Base-by-base conservation (phyloP, 2,329 filamentous ascomycete species). In the Graphilbum sp. region DNA sequence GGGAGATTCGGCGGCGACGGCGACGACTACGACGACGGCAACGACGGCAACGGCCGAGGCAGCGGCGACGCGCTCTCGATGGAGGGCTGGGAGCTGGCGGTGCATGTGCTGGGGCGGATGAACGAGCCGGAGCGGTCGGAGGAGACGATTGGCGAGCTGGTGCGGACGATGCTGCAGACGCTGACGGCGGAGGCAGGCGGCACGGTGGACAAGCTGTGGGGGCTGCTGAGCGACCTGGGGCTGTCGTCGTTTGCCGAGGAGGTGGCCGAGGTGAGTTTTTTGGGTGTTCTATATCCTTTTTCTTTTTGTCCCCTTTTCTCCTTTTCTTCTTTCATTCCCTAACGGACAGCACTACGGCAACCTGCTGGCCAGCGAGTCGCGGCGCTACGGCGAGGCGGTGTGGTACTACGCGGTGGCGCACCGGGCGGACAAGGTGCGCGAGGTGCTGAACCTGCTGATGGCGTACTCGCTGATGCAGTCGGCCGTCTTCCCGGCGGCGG, bases 381-480 rank as follows among this genome's bases (percentile, higher is more conserved):
- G 83, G 49, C 72, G 79, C 39, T 95, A 88, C 48, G 88, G 88
- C 38, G 75, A 88, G 46, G 83, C 85, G 1, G 67, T 96, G 17
- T 78, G 90, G 60, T 95, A 92, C 62, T 96, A 90, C 54, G 81
- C 88, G 19, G 73, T 92, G 12, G 82, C 86, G 3, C 86, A 92
- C 51, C 74, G 78, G 20, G 63, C 74, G 2, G 66, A 70, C 45
- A 92, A 88, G 56, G 78, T 95, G 37, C 83, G 83, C 50, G 77
- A 86, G 45, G 81, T 94, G 17, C 69, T 94, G 32, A 83, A 92
- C 52, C 71, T 90, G 3, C 73, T 96, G 37, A 88, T 86, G 48
- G 85, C 85, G 2, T 81, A 86, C 54, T 94, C 81, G 34, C 68
- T 96, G 15, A 70, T 93, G 32, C 82, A 93, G 49, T 94, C 86